Percentiles rank a stretch among this genome's conserved stretches.
These are phyloP conservation scores for Candida mesenterica DNA, from an alignment of 1,139 yeast species.

Conservation along the genomic window DNA sequence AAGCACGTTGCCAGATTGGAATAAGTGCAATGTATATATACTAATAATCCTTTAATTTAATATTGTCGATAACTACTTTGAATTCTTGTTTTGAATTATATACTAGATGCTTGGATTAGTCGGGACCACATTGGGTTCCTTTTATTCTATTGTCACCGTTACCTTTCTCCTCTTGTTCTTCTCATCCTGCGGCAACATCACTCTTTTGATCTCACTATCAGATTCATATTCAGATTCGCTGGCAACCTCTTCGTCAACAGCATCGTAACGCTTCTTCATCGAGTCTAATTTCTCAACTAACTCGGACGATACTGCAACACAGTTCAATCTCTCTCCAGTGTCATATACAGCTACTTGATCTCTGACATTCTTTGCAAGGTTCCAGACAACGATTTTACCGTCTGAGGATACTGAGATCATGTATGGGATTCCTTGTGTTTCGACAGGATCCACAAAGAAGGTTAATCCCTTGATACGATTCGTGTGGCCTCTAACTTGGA, in stretches of 20 bases:
- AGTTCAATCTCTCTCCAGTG: constrained; percentile 90
- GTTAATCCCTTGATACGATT: constrained; percentile 79
- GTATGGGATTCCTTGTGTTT: constrained; percentile 39
- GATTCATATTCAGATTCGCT: constrained; percentile 69
- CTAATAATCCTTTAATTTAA: too few relatives aligned
- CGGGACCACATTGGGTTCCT: too few relatives aligned
- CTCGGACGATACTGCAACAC: constrained; percentile 79
- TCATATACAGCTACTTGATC: constrained; percentile 90
- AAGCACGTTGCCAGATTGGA: constrained; percentile 71
- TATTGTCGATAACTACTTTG: too few relatives aligned
- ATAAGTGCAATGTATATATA: too few relatives aligned
- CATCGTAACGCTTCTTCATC: constrained; percentile 63
- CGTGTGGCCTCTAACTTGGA: constrained; percentile 73
- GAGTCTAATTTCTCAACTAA: constrained; percentile 68
- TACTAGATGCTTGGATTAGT: too few relatives aligned
- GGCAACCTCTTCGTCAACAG: constrained; percentile 26
- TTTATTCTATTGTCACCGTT: constrained; percentile 54
- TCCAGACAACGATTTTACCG: constrained; percentile 92
- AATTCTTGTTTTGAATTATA: too few relatives aligned
- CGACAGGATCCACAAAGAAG: constrained; percentile 44
- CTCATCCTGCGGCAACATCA: constrained; percentile 42
- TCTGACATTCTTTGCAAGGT: constrained; percentile 45
- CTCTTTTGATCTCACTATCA: constrained; percentile 55
- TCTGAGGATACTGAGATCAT: constrained; percentile 87
- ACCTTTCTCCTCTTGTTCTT: constrained; percentile 43